Percentiles rank a stretch among this genome's conserved stretches.
These are phyloP conservation scores for Coniochaeta sp. DNA, from an alignment of 2,329 filamentous ascomycete species.

Conservation along the genomic window DNA sequence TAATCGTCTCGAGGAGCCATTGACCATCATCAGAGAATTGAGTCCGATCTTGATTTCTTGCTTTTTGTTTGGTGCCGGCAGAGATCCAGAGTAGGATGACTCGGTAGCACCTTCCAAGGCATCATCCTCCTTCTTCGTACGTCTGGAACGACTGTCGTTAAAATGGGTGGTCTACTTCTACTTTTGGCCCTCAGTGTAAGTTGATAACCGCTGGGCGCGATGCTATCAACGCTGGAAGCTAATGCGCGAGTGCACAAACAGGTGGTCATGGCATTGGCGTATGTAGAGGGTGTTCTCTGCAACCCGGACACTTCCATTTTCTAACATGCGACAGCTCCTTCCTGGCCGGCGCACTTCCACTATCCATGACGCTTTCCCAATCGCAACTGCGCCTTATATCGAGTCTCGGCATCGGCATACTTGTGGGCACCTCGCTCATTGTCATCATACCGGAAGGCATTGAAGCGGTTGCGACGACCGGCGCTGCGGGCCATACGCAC, in stretches of 20 bases:
- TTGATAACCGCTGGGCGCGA: not conserved
- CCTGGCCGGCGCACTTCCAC: conserved; percentile 80
- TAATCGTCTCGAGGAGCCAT: not conserved
- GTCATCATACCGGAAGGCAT: conserved; percentile 97
- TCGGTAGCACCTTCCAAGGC: not conserved
- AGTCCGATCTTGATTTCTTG: not conserved
- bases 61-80: not conserved
- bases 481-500: conserved; percentile 30
- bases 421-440: conserved; percentile 91
- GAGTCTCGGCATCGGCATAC: conserved; percentile 84
- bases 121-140: conserved; percentile 2
- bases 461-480: conserved; percentile 70
- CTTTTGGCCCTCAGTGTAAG: conserved; percentile 24
- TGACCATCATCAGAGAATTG: not conserved
- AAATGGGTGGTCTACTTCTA: conserved; percentile 25
- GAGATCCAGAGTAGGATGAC: not conserved
- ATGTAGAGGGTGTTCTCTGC: conserved; percentile 19
- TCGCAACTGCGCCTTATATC: conserved; percentile 85
- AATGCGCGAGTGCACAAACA: conserved; percentile 16
- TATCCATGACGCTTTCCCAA: conserved; percentile 80
- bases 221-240: conserved; percentile 6
- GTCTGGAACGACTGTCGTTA: conserved; percentile 5
- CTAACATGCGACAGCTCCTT: conserved; percentile 62
- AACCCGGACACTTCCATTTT: not conserved
- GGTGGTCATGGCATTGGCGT: conserved; percentile 55